Conservation (phyloP, 2,329 filamentous ascomycete species). For the Xylaria sp. region DNA sequence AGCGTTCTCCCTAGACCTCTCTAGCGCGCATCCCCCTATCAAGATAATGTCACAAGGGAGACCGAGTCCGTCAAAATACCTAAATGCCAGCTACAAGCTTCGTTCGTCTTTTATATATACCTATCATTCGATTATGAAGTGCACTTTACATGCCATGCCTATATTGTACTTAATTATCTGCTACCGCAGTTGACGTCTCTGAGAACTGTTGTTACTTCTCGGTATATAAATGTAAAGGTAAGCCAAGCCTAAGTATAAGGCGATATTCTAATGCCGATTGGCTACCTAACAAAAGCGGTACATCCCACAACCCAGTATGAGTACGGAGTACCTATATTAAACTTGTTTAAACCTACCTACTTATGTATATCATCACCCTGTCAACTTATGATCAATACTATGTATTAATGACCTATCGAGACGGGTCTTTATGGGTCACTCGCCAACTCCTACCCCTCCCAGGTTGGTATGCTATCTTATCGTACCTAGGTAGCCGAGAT, state of each 20-base stretch:
- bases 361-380: not conserved
- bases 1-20: not conserved
- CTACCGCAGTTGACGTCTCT: not conserved
- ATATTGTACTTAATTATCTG: not conserved
- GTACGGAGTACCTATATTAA: not conserved
- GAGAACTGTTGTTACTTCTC: not conserved
- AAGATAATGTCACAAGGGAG: not conserved
- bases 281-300: not conserved
- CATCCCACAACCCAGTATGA: not conserved
- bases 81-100: not conserved
- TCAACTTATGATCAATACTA: not conserved
- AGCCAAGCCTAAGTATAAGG: not conserved
- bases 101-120: not conserved
- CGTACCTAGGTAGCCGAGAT: too few species aligned
- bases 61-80: not conserved
- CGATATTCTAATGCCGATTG: not conserved
- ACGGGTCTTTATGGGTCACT: slow-evolving; percentile 7
- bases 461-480: not conserved
- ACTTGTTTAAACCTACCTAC: not conserved
- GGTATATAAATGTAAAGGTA: not conserved
- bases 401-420: not conserved
- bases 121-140: not conserved
- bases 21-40: not conserved
- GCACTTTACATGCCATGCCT: too few species aligned
- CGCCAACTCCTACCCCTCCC: slow-evolving; percentile 22